Evolutionary conservation across 2,329 filamentous ascomycete species (phyloP).

Genomic region (Epichloe amarillans): DNA sequence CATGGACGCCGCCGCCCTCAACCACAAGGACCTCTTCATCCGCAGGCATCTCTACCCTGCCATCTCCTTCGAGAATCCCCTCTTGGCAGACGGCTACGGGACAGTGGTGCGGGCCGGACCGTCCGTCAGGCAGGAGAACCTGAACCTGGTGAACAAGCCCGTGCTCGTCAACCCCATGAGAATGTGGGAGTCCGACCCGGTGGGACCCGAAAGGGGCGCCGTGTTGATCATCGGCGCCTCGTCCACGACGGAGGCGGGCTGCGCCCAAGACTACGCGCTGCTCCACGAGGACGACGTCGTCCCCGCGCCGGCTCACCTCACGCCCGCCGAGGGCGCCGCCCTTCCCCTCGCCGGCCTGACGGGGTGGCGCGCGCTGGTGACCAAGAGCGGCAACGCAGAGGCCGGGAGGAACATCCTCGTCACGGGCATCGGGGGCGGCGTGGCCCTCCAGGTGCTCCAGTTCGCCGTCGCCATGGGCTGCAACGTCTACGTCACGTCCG

Average conservation of each 20-base stretch:
- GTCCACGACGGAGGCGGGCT: conserved; percentile 47
- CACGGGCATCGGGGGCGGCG: conserved; percentile 87
- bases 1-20: conserved; percentile 69
- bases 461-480: conserved; percentile 65
- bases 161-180: conserved; percentile 69
- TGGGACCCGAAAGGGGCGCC: conserved; percentile 54
- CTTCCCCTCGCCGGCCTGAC: conserved; percentile 79
- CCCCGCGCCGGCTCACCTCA: conserved; percentile 54
- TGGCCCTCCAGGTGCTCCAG: conserved; percentile 68
- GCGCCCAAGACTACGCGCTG: conserved; percentile 58
- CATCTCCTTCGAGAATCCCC: conserved; percentile 62
- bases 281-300: conserved; percentile 64
- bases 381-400: conserved; percentile 51
- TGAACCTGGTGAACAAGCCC: conserved; percentile 44
- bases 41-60: conserved; percentile 84
- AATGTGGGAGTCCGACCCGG: conserved; percentile 60
- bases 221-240: conserved; percentile 59
- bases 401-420: conserved; percentile 64
- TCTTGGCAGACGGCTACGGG: conserved; percentile 75
- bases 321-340: conserved; percentile 63
- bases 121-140: conserved; percentile 21
- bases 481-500: conserved; percentile 71
- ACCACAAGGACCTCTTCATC: conserved; percentile 92
- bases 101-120: conserved; percentile 53
- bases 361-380: conserved; percentile 73